phyloP scores from a whole-genome alignment of 805 yeast genomes.

The Lipomyces yamanashiensis region DNA sequence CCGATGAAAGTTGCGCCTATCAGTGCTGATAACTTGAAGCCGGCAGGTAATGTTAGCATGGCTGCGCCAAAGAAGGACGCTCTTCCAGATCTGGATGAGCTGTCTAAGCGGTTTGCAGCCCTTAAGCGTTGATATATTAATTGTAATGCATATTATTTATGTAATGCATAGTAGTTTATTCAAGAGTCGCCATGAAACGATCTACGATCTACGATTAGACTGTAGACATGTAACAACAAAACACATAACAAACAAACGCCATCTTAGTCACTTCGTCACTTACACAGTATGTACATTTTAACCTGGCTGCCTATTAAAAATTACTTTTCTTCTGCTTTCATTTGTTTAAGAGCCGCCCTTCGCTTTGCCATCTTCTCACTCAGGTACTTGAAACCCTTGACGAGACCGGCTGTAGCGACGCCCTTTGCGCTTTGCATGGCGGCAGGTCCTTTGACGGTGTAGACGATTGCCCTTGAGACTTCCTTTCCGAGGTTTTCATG shows the following conservation, averaged over 20 bases:
- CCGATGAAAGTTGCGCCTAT: constrained; percentile 45
- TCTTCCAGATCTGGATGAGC: constrained; percentile 59
- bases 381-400: constrained; percentile 73
- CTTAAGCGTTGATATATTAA: constrained; percentile 49
- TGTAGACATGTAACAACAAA: background rate
- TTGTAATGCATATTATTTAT: too few species aligned
- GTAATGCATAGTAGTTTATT: background rate
- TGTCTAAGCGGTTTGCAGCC: constrained; percentile 78
- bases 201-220: too few species aligned
- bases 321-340: background rate
- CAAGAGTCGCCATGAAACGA: background rate
- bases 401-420: constrained; percentile 80
- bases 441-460: constrained; percentile 72
- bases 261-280: background rate
- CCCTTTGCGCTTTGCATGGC: constrained; percentile 81
- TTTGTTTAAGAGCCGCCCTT: constrained; percentile 22
- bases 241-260: background rate
- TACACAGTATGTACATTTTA: background rate
- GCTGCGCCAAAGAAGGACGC: constrained; percentile 16
- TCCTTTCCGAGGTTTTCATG: constrained; percentile 49
- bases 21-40: constrained; percentile 45
- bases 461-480: constrained; percentile 51
- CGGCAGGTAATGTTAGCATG: constrained; percentile 34
- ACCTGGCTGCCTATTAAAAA: background rate
- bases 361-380: constrained; percentile 63